These are phyloP conservation scores for Stephanodiscus triporus DNA, from an alignment of 108 stramenopile species.

Conservation along the genomic window DNA sequence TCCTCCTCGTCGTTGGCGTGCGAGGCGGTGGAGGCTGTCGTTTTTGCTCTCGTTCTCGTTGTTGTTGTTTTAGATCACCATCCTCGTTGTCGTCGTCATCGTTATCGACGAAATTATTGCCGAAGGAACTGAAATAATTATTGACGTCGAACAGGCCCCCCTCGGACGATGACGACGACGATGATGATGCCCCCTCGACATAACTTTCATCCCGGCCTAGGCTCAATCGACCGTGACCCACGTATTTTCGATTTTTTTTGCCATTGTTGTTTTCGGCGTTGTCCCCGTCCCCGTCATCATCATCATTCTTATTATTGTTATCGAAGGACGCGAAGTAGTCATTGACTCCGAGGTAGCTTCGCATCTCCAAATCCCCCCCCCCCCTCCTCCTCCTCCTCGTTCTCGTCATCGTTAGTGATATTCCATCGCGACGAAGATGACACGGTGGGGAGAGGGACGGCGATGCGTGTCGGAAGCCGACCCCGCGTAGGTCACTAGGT, in stretches of 20 bases:
- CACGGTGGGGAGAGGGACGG: not conserved
- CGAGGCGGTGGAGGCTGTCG: not conserved
- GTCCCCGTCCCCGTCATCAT: not conserved
- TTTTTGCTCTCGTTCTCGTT: not conserved
- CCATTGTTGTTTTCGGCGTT: not conserved
- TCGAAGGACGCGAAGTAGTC: constrained; percentile 42
- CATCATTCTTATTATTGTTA: not conserved
- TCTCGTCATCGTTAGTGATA: not conserved
- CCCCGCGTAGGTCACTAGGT: no score
- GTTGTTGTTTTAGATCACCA: not conserved
- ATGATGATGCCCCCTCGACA: not conserved
- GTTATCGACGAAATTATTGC: not conserved
- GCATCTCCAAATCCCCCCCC: constrained; percentile 4
- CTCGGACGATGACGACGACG: not conserved
- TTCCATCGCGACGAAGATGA: not conserved
- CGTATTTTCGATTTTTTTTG: not conserved
- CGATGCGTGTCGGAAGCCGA: not conserved
- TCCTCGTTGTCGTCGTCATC: constrained; percentile 2
- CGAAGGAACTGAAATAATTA: constrained; percentile 27
- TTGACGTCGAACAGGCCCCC: constrained; percentile 28
- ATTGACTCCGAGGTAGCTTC: constrained; percentile 21
- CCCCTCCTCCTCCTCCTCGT: not conserved
- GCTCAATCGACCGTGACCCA: constrained; percentile 16
- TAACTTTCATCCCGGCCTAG: not conserved
- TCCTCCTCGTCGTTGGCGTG: not conserved